Conservation (phyloP, 2,329 filamentous ascomycete species). For the Aaosphaeria arxii region DNA sequence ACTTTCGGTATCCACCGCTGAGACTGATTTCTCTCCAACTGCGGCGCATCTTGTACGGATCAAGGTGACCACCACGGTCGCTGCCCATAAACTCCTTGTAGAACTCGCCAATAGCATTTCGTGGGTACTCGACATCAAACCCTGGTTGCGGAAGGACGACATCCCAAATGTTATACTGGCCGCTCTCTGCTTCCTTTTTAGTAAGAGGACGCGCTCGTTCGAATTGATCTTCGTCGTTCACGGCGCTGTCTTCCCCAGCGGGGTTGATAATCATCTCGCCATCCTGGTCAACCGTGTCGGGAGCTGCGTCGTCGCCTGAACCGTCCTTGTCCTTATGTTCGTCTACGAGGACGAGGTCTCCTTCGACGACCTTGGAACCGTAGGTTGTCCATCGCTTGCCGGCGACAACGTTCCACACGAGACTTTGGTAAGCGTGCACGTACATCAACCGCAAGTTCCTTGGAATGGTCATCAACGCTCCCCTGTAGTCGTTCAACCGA, state of each 20-base stretch:
- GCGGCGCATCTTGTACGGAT: constrained; percentile 84
- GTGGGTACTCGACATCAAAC: constrained; percentile 82
- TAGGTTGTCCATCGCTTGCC: constrained; percentile 77
- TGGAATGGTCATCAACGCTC: constrained; percentile 76
- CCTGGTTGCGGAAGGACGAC: constrained; percentile 90
- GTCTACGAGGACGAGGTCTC: constrained; percentile 74
- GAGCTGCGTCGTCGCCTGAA: constrained; percentile 10
- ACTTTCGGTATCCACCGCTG: constrained; percentile 81
- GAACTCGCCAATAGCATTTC: constrained; percentile 77
- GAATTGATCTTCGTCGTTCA: constrained; percentile 55
- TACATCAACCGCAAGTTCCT: constrained; percentile 89
- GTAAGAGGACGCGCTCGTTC: constrained; percentile 71
- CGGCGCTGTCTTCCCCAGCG: constrained; percentile 54
- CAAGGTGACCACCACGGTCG: constrained; percentile 71
- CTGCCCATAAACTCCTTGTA: constrained; percentile 85
- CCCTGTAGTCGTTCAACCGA: constrained; percentile 68
- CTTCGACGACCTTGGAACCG: constrained; percentile 71
- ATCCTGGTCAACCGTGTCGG: constrained; percentile 51
- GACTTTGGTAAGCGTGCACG: constrained; percentile 91
- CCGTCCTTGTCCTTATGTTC: constrained; percentile 52
- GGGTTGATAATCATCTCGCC: constrained; percentile 66
- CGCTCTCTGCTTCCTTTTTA: constrained; percentile 72
- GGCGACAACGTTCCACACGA: constrained; percentile 86
- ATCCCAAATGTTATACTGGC: constrained; percentile 78
- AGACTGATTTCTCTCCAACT: constrained; percentile 84